These are phyloP conservation scores for Clavariopsis aquatica DNA, from an alignment of 495 filamentous ascomycete genomes.

Conservation along the genomic window DNA sequence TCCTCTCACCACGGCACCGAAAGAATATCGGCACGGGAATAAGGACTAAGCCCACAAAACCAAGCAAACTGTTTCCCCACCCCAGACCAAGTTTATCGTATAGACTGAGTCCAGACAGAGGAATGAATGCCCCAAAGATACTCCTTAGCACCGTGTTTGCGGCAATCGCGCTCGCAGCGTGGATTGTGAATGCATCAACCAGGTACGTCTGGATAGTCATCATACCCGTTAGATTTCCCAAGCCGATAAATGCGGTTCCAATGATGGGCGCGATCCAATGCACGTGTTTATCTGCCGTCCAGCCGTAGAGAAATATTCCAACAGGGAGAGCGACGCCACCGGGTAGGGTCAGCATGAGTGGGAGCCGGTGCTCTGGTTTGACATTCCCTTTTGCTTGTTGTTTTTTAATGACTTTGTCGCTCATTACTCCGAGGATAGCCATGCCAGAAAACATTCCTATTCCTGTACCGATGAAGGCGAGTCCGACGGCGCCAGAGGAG, in stretches of 20 bases:
- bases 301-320: constrained; percentile 47
- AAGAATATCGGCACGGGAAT: constrained; percentile 43
- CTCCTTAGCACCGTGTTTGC: constrained; percentile 45
- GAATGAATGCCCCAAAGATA: constrained; percentile 44
- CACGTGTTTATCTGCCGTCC: constrained; percentile 39
- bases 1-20: constrained; percentile 43
- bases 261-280: constrained; percentile 47
- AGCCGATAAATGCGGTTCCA: constrained; percentile 42
- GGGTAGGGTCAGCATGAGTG: constrained; percentile 40
- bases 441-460: constrained; percentile 45
- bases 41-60: constrained; percentile 41
- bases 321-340: constrained; percentile 40
- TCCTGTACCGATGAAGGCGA: constrained; percentile 44
- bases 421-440: constrained; percentile 34
- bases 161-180: constrained; percentile 45
- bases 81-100: constrained; percentile 44
- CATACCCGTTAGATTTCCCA: constrained; percentile 44
- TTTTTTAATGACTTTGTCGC: constrained; percentile 43
- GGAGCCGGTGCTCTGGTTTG: constrained; percentile 47
- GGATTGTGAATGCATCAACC: constrained; percentile 42
- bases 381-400: constrained; percentile 39
- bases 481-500: constrained; percentile 40
- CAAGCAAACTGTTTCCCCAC: constrained; percentile 46
- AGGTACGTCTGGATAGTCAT: constrained; percentile 48
- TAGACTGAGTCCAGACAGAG: constrained; percentile 43